Conservation (phyloP, 148 eudicot genomes). For the Camellia sinensis region DNA sequence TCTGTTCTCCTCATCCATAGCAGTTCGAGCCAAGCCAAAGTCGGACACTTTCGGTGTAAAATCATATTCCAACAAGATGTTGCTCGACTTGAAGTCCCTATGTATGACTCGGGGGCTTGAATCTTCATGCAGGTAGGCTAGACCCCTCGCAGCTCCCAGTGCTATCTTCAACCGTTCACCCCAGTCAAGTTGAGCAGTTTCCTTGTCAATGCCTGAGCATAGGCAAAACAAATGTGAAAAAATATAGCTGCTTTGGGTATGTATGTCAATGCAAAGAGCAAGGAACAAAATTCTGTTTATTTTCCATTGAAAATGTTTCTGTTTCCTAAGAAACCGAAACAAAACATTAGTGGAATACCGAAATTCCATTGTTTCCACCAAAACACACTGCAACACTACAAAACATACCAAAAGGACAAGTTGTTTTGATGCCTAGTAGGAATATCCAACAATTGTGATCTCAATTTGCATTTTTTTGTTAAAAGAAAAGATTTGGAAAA, state of each 20-base stretch:
- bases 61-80: slow-evolving; percentile 85
- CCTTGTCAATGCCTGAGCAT: slow-evolving; percentile 57
- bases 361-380: no score
- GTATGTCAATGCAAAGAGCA: background rate
- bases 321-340: no score
- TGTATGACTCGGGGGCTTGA: slow-evolving; percentile 96
- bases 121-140: slow-evolving; percentile 96
- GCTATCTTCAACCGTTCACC: slow-evolving; percentile 75
- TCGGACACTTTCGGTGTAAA: slow-evolving; percentile 98
- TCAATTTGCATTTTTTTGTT: no score
- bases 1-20: slow-evolving; percentile 63
- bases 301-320: no score
- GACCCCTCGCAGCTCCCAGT: slow-evolving; percentile 93
- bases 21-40: slow-evolving; percentile 90
- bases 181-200: slow-evolving; percentile 82
- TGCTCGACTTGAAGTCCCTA: slow-evolving; percentile 93
- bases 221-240: slow-evolving; percentile 7
- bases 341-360: no score
- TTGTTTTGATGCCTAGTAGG: no score
- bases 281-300: no score
- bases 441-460: no score
- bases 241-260: background rate
- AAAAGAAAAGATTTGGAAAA: no score
- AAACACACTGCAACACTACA: no score
- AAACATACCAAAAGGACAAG: no score